Conservation (phyloP, 1,139 yeast species). For the Yamadazyma dushanensis region DNA sequence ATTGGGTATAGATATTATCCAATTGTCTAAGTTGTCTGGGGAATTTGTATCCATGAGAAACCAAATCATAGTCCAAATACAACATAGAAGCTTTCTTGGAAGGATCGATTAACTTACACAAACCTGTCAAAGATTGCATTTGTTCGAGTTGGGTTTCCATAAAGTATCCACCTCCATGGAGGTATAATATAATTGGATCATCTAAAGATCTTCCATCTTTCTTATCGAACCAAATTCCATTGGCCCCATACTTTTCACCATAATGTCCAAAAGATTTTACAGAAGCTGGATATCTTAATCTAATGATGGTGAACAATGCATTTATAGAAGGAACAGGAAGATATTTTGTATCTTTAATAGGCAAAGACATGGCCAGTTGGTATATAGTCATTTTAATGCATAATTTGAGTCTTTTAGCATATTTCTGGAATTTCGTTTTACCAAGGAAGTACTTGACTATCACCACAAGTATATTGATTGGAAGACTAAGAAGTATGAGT, state of each 20-base stretch:
- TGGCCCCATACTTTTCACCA: constrained; percentile 34
- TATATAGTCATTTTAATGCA: constrained; percentile 22
- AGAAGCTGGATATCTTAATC: neutral
- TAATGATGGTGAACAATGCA: constrained; percentile 8
- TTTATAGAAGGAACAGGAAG: constrained; percentile 5
- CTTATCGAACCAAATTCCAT: constrained; percentile 40
- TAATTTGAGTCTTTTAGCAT: constrained; percentile 16
- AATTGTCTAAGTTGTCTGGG: constrained; percentile 40
- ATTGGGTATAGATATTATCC: constrained; percentile 27
- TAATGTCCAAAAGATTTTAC: constrained; percentile 24
- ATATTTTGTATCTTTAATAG: constrained; percentile 16
- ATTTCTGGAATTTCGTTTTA: constrained; percentile 19
- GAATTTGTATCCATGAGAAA: constrained; percentile 28
- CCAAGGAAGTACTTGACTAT: constrained; percentile 21
- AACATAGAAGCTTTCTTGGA: constrained; percentile 31
- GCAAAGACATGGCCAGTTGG: constrained; percentile 18
- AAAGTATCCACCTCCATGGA: constrained; percentile 48
- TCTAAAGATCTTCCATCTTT: constrained; percentile 20
- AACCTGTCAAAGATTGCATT: constrained; percentile 28
- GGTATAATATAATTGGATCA: constrained; percentile 40
- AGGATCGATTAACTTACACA: constrained; percentile 30
- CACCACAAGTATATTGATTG: constrained; percentile 10
- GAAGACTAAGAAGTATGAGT: constrained; percentile 9
- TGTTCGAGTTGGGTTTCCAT: constrained; percentile 36
- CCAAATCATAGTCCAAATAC: constrained; percentile 41